Conservation (phyloP, 2,329 filamentous ascomycete genomes). For the Microcyclospora pomicola region DNA sequence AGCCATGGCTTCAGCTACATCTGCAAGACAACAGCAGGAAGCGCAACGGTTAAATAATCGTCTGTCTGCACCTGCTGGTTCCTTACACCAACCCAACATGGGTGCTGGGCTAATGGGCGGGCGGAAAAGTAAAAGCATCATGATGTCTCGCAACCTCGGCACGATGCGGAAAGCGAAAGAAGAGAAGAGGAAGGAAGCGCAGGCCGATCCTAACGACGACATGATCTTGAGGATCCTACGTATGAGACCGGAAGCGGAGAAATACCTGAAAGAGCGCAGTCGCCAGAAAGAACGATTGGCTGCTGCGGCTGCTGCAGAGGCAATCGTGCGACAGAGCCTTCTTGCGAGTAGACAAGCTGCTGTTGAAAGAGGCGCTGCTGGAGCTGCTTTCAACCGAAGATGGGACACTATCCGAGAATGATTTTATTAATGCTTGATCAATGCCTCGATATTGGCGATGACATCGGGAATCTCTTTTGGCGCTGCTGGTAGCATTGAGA, state of each 20-base stretch:
- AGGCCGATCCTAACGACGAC: slow-evolving; percentile 92
- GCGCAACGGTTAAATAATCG: slow-evolving; percentile 39
- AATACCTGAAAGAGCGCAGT: slow-evolving; percentile 79
- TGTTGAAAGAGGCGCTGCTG: neutral
- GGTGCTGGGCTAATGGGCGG: slow-evolving; percentile 19
- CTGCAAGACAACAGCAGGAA: slow-evolving; percentile 54
- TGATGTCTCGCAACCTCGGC: slow-evolving; percentile 85
- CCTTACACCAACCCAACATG: slow-evolving; percentile 17
- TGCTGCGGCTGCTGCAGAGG: slow-evolving; percentile 76
- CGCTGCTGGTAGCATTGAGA: too few relatives aligned
- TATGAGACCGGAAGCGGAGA: slow-evolving; percentile 81
- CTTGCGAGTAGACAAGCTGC: slow-evolving; percentile 29
- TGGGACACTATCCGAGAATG: slow-evolving; percentile 13
- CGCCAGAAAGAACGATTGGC: slow-evolving; percentile 88
- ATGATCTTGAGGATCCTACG: slow-evolving; percentile 92
- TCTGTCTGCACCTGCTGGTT: slow-evolving; percentile 49
- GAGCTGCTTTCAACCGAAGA: slow-evolving; percentile 2
- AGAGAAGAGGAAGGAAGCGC: slow-evolving; percentile 86
- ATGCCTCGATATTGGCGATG: too few relatives aligned
- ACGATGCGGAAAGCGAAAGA: slow-evolving; percentile 95
- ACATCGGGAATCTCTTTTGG: too few relatives aligned
- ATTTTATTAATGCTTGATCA: too few relatives aligned
- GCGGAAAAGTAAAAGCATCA: slow-evolving; percentile 47
- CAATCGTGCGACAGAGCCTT: slow-evolving; percentile 89
- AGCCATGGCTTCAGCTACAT: slow-evolving; percentile 80